Evolutionary conservation across 768 basidiomycete species (phyloP), one percentile per base, ranked within the genome.

Genomic region (Collybia nuda): DNA sequence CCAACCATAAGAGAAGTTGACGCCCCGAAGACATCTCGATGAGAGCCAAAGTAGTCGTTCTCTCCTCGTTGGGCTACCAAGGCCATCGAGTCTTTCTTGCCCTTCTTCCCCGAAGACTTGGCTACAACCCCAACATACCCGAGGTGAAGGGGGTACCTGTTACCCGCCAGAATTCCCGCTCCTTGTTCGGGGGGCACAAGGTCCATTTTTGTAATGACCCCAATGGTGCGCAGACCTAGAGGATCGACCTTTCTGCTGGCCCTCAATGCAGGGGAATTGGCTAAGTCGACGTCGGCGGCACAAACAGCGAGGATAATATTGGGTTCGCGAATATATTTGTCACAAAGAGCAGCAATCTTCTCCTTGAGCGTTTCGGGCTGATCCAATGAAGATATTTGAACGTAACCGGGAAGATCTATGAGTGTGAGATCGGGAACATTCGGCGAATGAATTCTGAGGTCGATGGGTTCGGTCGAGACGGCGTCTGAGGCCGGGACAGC

Each of bases 151-250:
- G 97, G 97, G 62, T 99, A 99, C 44, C 93, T 78, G 63, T 96
- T 94, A 0, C 94, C 94, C 14, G 83, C 72, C 11, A 99, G 74
- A 52, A 98, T 93, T 28, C 65, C 56, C 0, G 85, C 89, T 9
- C 96, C 97, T 52, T 86, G 79, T 47, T 90, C 88, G 2, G 96
- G 82, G 36, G 86, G 77, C 15, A 99, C 93, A 28, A 99, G 76
- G 65, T 99, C 97, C 97, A 99, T 98, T 78, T 99, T 99, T 18
- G 97, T 99, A 38, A 99, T 80, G 14, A 99, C 97, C 23, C 97
- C 97, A 57, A 99, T 94, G 1, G 97, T 99, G 21, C 97, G 84
- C 48, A 95, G 73, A 14, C 97, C 97, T 14, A 99, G 74, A 2
- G 96, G 96, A 63, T 99, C 97, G 3, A 98, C 91, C 55, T 90